These are phyloP conservation scores for Tricharina praecox DNA, from an alignment of 495 filamentous ascomycete genomes.

Conservation along the genomic window DNA sequence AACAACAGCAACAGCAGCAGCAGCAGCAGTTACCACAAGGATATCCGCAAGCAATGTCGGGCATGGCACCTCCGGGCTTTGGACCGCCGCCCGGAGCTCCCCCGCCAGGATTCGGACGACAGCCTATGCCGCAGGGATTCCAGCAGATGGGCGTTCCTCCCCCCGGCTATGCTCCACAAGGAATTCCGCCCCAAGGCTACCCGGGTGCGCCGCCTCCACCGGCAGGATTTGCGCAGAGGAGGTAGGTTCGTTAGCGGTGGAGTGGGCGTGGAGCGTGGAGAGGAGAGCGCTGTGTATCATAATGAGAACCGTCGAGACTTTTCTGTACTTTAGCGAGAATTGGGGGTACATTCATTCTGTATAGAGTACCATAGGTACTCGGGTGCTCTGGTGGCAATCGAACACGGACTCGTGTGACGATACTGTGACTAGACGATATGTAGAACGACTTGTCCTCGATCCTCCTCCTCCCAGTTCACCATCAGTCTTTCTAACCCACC, in stretches of 20 bases:
- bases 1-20: too few species aligned
- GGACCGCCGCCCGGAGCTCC: too few species aligned
- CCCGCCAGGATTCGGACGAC: too few species aligned
- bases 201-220: constrained; percentile 4
- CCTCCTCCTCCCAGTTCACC: too few species aligned
- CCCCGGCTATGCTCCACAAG: constrained; percentile 17
- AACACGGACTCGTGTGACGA: too few species aligned
- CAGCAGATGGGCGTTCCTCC: constrained; percentile 20
- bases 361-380: neutral
- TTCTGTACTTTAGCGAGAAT: neutral
- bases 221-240: constrained; percentile 2
- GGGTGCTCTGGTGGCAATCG: too few species aligned
- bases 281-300: too few species aligned
- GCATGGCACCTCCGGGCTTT: constrained; percentile 23
- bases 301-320: neutral
- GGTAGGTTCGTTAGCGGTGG: too few species aligned
- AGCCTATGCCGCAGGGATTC: constrained; percentile 7
- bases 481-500: too few species aligned
- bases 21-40: constrained; percentile 21
- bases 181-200: constrained; percentile 20
- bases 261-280: too few species aligned
- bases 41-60: constrained; percentile 13
- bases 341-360: neutral
- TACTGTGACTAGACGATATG: too few species aligned
- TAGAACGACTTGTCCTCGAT: too few species aligned